Percentiles rank a stretch among this genome's conserved stretches.
Evolutionary conservation across 495 filamentous ascomycete species (phyloP).

Genomic region (Hypoxylon fuscum): DNA sequence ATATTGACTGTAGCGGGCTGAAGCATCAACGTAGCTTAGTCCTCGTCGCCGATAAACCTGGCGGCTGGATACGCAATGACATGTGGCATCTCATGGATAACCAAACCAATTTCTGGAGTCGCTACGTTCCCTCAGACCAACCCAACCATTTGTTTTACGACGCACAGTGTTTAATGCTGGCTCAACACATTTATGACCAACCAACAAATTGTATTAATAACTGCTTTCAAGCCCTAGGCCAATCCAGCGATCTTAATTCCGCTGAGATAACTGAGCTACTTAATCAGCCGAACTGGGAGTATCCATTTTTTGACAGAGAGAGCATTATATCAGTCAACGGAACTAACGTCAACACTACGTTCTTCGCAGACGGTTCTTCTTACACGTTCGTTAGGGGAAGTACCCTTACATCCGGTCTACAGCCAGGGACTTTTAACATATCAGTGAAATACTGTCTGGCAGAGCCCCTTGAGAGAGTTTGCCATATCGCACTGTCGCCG

Average conservation of each 20-base stretch:
- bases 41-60: slow-evolving; percentile 23
- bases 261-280: background rate
- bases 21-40: slow-evolving; percentile 22
- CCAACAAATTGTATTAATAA: slow-evolving; percentile 2
- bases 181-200: background rate
- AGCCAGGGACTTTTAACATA: slow-evolving; percentile 13
- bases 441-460: slow-evolving; percentile 33
- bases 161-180: slow-evolving; percentile 26
- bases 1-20: slow-evolving; percentile 22
- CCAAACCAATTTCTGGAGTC: slow-evolving; percentile 26
- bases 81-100: slow-evolving; percentile 37
- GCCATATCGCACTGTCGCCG: slow-evolving; percentile 38
- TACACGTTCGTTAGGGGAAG: background rate
- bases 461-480: slow-evolving; percentile 23
- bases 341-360: background rate
- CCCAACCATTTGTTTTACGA: slow-evolving; percentile 35
- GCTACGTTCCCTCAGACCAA: slow-evolving; percentile 28
- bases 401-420: slow-evolving; percentile 23
- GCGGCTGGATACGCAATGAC: slow-evolving; percentile 38
- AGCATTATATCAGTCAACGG: background rate
- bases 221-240: slow-evolving; percentile 7
- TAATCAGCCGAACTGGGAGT: slow-evolving; percentile 15
- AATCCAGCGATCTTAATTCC: background rate
- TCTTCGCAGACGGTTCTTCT: background rate
- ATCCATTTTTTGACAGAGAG: slow-evolving; percentile 10